These are phyloP conservation scores for Salix suchowensis DNA, from an alignment of 345 rosid genomes.

Conservation along the genomic window DNA sequence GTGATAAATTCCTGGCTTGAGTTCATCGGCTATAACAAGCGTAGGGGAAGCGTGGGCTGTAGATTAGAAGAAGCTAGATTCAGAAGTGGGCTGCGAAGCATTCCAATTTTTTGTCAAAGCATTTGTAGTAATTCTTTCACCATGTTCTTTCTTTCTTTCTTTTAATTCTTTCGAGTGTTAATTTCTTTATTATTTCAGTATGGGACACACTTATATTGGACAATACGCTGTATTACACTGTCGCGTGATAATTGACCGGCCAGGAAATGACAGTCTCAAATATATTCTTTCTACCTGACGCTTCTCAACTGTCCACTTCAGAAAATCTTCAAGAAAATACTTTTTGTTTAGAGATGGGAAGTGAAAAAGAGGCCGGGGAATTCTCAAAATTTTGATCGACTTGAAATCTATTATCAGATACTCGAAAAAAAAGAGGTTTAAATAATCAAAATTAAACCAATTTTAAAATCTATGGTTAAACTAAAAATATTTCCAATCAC, in stretches of 20 bases:
- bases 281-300: background rate
- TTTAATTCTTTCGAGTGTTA: slow-evolving; percentile 1
- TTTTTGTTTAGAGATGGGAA: background rate
- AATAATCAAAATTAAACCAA: no score
- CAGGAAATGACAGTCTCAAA: slow-evolving; percentile 8
- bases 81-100: slow-evolving; percentile 26
- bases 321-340: background rate
- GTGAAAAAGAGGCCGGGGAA: background rate
- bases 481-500: no score
- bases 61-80: slow-evolving; percentile 28
- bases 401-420: background rate
- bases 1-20: slow-evolving; percentile 7
- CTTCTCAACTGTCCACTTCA: background rate
- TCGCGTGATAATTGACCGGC: slow-evolving; percentile 3
- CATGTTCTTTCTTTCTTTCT: slow-evolving; percentile 24
- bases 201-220: background rate
- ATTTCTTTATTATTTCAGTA: background rate
- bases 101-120: slow-evolving; percentile 17
- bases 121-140: slow-evolving; percentile 52
- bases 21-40: slow-evolving; percentile 8
- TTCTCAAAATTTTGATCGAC: background rate
- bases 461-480: no score
- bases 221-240: background rate
- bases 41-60: slow-evolving; percentile 25
- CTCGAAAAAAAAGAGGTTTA: background rate